Evolutionary conservation across 371 early-diverging fungal species (phyloP), one percentile per base, ranked within the genome.

Genomic region (Smittium mucronatum): DNA sequence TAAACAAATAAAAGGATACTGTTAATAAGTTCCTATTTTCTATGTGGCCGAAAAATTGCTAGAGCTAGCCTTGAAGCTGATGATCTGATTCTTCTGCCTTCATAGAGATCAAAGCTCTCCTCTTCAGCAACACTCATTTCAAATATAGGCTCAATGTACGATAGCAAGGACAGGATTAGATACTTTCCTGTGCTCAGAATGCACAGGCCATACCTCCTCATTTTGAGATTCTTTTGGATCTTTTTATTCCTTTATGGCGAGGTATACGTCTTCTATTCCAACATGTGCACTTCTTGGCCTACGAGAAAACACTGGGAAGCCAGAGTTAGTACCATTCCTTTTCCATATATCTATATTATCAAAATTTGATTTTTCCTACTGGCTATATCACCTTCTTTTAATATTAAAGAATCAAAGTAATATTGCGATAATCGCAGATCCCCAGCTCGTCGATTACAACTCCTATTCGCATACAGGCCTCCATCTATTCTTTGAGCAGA

Each of bases 401-500:
- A 47, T 15, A 15, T 47, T 47, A 47, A 47, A 47, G 25, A 47
- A 8, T 47, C 47, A 8, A 15, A 47, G 25, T 47, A 15, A 67
- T 28, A 67, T 79, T 30, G 84, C 83, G 0, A 71, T 96, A 15
- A 76, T 96, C 34, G 92, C 89, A 1, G 97, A 96, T 73, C 95
- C 97, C 21, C 97, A 96, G 74, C 82, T 96, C 70, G 93, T 93
- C 34, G 97, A 96, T 73, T 81, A 85, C 32, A 87, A 85, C 71
- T 93, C 94, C 2, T 94, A 96, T 73, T 75, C 80, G 2, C 77
- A 84, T 11, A 74, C 81, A 0, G 82, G 83, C 0, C n/a, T 82
- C 2, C n/a, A 84, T 2, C 71, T 87, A 71, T 64, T 69, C 21
- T 21, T 89, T 0, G 82, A 84, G 5, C 85, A 94, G 70, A 89